A percentile compares a stretch with the other conserved stretches of the same genome.
Evolutionary conservation across 2,329 filamentous ascomycete genomes (phyloP).

Genomic region (Nannizziopsis barbatae): DNA sequence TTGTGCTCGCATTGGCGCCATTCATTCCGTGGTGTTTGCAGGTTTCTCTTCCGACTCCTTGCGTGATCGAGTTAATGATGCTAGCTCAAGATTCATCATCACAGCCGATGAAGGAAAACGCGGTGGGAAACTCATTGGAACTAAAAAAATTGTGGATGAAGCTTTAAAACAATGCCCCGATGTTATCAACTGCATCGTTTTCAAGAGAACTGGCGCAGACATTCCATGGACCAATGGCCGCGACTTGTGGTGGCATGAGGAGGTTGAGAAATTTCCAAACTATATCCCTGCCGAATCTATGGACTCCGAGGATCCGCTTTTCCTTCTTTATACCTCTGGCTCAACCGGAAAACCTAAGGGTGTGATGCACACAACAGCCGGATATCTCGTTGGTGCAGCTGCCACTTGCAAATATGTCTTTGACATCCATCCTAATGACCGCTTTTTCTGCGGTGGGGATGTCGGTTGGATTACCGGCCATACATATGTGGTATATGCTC

Average conservation of each 20-base stretch:
- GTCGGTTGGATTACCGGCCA: conserved; percentile 99
- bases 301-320: conserved; percentile 89
- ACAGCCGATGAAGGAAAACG: conserved; percentile 97
- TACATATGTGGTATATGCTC: conserved; percentile 95
- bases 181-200: conserved; percentile 76
- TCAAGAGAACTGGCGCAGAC: conserved; percentile 86
- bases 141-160: conserved; percentile 98
- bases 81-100: conserved; percentile 83
- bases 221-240: conserved; percentile 81
- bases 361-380: conserved; percentile 92
- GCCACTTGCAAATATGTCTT: conserved; percentile 97
- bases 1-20: conserved; percentile 79
- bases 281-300: conserved; percentile 84
- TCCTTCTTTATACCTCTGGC: conserved; percentile 94
- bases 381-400: conserved; percentile 88
- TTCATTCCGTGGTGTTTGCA: conserved; percentile 96
- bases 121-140: conserved; percentile 91
- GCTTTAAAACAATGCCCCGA: conserved; percentile 91
- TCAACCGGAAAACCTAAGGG: conserved; percentile 98
- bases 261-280: conserved; percentile 88
- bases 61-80: conserved; percentile 87
- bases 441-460: conserved; percentile 95
- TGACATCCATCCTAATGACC: conserved; percentile 87
- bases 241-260: conserved; percentile 97
- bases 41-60: conserved; percentile 96